These are phyloP conservation scores for Erodium trifolium DNA, from an alignment of 441 rosid species.

Conservation along the genomic window DNA sequence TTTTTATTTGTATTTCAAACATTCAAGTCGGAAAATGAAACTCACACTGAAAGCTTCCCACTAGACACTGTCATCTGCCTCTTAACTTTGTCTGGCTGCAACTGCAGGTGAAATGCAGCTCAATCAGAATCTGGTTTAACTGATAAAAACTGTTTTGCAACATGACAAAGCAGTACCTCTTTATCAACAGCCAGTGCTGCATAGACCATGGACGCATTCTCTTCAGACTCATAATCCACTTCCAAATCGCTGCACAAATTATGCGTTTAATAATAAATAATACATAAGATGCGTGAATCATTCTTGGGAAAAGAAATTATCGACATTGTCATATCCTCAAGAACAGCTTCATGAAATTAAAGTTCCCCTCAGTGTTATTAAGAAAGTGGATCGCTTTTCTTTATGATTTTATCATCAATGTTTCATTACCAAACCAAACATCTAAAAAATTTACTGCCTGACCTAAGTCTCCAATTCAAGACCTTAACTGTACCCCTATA, in stretches of 20 bases:
- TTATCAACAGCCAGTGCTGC: constrained; percentile 3
- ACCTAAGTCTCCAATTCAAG: background rate
- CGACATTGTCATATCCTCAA: background rate
- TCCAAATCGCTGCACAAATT: background rate
- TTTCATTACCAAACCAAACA: background rate
- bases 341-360: background rate
- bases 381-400: background rate
- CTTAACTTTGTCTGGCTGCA: constrained; percentile 6
- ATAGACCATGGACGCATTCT: background rate
- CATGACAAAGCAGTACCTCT: background rate
- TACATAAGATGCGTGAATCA: background rate
- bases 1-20: background rate
- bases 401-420: background rate
- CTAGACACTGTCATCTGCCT: background rate
- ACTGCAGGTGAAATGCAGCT: background rate
- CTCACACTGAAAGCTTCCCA: constrained; percentile 1
- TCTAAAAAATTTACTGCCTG: background rate
- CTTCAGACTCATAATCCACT: background rate
- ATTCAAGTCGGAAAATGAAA: background rate
- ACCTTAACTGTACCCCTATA: too few relatives aligned
- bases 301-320: background rate
- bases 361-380: background rate
- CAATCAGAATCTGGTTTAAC: background rate
- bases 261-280: background rate
- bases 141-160: background rate